Evolutionary conservation across 2,329 filamentous ascomycete species (phyloP).

Genomic region (Fusarium xyrophilum): DNA sequence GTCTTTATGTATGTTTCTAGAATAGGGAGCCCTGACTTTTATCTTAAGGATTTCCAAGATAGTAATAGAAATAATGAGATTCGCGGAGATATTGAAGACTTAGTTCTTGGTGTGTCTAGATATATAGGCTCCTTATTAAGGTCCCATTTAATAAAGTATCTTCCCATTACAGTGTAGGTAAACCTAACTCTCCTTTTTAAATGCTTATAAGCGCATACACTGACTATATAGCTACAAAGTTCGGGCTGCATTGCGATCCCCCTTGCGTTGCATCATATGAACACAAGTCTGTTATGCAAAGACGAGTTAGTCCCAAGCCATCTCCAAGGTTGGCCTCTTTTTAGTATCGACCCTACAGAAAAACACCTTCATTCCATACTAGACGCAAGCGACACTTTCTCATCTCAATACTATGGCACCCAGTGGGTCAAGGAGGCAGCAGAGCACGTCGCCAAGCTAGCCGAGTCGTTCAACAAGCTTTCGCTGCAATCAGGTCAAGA

Average conservation of each 20-base stretch:
- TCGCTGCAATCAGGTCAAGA: background rate
- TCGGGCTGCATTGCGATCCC: background rate
- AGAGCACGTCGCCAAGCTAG: background rate
- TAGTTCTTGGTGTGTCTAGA: background rate
- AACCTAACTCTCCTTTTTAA: accelerated
- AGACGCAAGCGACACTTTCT: background rate
- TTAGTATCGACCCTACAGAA: accelerated
- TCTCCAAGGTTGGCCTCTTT: accelerated
- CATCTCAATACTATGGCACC: background rate
- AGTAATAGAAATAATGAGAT: background rate
- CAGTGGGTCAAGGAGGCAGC: background rate
- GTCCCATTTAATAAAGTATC: background rate
- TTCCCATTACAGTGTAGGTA: background rate
- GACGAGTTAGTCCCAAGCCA: accelerated
- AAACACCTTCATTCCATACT: background rate
- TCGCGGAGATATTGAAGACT: background rate
- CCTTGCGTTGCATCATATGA: background rate
- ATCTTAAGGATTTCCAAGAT: accelerated
- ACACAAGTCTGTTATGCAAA: background rate
- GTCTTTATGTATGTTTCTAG: background rate
- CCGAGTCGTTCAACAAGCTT: background rate
- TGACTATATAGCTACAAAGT: accelerated
- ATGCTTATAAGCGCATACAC: accelerated
- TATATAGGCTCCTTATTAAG: background rate
- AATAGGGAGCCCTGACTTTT: background rate